These are phyloP conservation scores for Sisymbrium altissimum DNA, from an alignment of 345 rosid genomes.

Conservation along the genomic window DNA sequence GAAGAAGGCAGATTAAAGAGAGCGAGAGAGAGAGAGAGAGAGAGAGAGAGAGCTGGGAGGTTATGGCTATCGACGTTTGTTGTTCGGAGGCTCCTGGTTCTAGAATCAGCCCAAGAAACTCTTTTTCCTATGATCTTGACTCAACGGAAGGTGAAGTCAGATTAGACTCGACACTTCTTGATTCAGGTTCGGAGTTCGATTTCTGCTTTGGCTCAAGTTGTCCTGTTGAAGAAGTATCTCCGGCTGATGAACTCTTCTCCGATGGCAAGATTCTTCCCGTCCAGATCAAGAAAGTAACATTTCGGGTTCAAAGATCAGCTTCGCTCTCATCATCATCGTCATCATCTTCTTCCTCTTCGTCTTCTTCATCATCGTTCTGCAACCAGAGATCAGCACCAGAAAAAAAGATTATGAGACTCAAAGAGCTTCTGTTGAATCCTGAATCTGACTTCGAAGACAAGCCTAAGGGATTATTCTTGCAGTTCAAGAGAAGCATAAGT, in stretches of 20 bases:
- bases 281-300: constrained; percentile 49
- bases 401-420: constrained; percentile 63
- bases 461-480: constrained; percentile 55
- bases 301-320: constrained; percentile 21
- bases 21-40: not conserved
- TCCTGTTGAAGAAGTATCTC: constrained; percentile 51
- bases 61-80: constrained; percentile 77
- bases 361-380: constrained; percentile 9
- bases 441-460: constrained; percentile 42
- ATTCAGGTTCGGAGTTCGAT: constrained; percentile 53
- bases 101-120: constrained; percentile 64
- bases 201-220: constrained; percentile 54
- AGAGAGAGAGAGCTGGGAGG: not conserved
- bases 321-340: constrained; percentile 21
- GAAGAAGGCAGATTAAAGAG: not conserved
- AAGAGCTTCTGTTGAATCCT: constrained; percentile 55
- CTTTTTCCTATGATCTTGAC: constrained; percentile 69
- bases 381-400: constrained; percentile 26
- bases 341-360: constrained; percentile 14
- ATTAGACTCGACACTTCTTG: constrained; percentile 50
- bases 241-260: constrained; percentile 89
- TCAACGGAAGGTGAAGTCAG: constrained; percentile 36
- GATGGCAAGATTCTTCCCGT: constrained; percentile 78
- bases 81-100: constrained; percentile 59
- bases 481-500: constrained; percentile 83